These are phyloP conservation scores for Verbena officinalis DNA, from an alignment of 257 asterid species.

Conservation along the genomic window DNA sequence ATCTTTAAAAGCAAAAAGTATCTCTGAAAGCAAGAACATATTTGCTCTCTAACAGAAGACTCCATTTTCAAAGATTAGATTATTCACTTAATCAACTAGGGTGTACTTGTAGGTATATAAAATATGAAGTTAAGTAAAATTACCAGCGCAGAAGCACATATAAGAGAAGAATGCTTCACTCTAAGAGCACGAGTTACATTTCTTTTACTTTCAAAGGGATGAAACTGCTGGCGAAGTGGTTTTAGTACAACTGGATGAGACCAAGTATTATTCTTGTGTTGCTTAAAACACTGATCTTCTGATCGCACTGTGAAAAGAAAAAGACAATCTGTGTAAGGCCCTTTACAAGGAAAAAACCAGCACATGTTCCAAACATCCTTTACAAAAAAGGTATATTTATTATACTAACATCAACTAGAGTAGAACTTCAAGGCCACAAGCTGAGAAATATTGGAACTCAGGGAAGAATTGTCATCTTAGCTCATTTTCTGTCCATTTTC, in stretches of 20 bases:
- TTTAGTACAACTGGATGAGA: conserved; percentile 37
- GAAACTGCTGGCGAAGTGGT: conserved; percentile 40
- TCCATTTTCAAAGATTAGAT: conserved; percentile 1
- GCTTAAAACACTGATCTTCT: conserved; percentile 35
- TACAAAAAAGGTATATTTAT: background rate
- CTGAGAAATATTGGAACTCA: background rate
- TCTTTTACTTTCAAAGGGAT: conserved; percentile 36
- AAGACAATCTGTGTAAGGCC: conserved; percentile 4
- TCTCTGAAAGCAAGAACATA: background rate
- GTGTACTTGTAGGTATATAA: background rate
- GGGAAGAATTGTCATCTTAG: background rate
- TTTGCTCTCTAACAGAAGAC: background rate
- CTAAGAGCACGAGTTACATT: conserved; percentile 30
- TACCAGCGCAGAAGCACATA: conserved; percentile 74
- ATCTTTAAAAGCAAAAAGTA: background rate
- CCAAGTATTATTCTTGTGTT: conserved; percentile 31
- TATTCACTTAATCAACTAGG: conserved; percentile 6
- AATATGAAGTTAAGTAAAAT: conserved; percentile 8
- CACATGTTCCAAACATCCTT: background rate
- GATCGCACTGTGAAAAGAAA: conserved; percentile 41
- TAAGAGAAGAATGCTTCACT: conserved; percentile 43
- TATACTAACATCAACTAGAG: background rate
- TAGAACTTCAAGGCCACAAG: conserved; percentile 8
- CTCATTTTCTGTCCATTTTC: background rate
- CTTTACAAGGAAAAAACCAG: background rate